These are phyloP conservation scores for Yamadazyma buinensis DNA, from an alignment of 1,139 yeast genomes.

Conservation along the genomic window DNA sequence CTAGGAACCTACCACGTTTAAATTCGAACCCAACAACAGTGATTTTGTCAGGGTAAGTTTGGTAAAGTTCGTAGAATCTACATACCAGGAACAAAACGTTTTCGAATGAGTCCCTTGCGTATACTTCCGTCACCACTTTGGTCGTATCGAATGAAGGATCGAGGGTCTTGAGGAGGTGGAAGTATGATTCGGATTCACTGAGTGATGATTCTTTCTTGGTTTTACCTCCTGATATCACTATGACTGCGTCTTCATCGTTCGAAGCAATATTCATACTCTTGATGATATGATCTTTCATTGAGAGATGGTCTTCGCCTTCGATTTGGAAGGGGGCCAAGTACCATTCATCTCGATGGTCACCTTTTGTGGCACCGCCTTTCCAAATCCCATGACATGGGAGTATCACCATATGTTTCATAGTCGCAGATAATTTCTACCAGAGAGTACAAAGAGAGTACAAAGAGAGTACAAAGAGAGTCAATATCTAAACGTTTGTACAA, in stretches of 20 bases:
- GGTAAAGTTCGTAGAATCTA: slow-evolving; percentile 48
- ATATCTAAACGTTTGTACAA: too few relatives aligned
- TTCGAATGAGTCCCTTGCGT: slow-evolving; percentile 79
- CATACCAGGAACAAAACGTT: slow-evolving; percentile 64
- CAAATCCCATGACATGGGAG: slow-evolving; percentile 73
- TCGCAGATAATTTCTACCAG: too few relatives aligned
- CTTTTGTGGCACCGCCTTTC: slow-evolving; percentile 35
- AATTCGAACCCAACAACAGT: slow-evolving; percentile 73
- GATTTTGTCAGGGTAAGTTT: slow-evolving; percentile 47
- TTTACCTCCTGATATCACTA: slow-evolving; percentile 71
- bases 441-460: too few relatives aligned
- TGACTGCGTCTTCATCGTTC: slow-evolving; percentile 23
- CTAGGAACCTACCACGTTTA: slow-evolving; percentile 55
- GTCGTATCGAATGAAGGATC: slow-evolving; percentile 8
- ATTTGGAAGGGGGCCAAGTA: slow-evolving; percentile 59
- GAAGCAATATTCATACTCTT: slow-evolving; percentile 31
- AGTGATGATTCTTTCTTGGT: slow-evolving; percentile 54
- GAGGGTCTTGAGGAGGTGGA: slow-evolving; percentile 25
- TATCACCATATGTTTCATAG: slow-evolving; percentile 37
- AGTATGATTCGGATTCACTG: slow-evolving; percentile 64
- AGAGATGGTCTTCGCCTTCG: slow-evolving; percentile 64
- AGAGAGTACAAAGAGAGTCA: too few relatives aligned
- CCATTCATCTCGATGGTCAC: slow-evolving; percentile 54
- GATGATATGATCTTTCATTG: slow-evolving; percentile 62
- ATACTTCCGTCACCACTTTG: slow-evolving; percentile 54